Evolutionary conservation across 768 basidiomycete genomes (phyloP).

Genomic region (Hirschioporus abietinus): DNA sequence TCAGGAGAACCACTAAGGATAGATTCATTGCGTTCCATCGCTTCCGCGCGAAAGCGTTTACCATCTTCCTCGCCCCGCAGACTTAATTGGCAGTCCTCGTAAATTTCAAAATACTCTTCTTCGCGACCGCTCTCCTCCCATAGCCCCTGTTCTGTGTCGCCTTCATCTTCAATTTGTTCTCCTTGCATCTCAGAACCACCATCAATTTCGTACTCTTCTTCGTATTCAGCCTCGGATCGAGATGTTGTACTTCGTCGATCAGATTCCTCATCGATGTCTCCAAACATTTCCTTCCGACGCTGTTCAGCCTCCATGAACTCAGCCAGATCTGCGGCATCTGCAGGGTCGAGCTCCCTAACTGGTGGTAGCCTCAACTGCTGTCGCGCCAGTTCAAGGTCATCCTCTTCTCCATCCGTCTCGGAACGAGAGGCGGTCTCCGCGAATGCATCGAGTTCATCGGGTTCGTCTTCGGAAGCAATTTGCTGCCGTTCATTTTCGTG

Average conservation of each 20-base stretch:
- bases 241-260: constrained; percentile 10
- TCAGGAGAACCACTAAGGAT: neutral
- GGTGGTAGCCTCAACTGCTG: constrained; percentile 35
- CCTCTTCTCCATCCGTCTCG: constrained; percentile 47
- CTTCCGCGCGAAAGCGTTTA: neutral
- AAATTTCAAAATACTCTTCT: constrained; percentile 14
- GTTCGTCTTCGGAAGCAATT: constrained; percentile 21
- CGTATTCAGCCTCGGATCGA: constrained; percentile 19
- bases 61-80: constrained; percentile 4
- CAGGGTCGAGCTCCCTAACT: constrained; percentile 36
- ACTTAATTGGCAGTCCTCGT: constrained; percentile 11
- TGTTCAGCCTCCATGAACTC: constrained; percentile 66
- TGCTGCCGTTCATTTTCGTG: neutral
- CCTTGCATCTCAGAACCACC: constrained; percentile 17
- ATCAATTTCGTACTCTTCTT: constrained; percentile 23
- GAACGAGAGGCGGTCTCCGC: constrained; percentile 27
- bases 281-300: constrained; percentile 42
- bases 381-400: constrained; percentile 40
- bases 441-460: constrained; percentile 30
- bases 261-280: constrained; percentile 35
- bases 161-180: constrained; percentile 12
- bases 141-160: neutral
- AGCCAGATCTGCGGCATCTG: constrained; percentile 56
- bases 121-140: constrained; percentile 14
- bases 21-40: neutral